Conservation (phyloP, 2,329 filamentous ascomycete species). For the Malbranchea zuffiana region DNA sequence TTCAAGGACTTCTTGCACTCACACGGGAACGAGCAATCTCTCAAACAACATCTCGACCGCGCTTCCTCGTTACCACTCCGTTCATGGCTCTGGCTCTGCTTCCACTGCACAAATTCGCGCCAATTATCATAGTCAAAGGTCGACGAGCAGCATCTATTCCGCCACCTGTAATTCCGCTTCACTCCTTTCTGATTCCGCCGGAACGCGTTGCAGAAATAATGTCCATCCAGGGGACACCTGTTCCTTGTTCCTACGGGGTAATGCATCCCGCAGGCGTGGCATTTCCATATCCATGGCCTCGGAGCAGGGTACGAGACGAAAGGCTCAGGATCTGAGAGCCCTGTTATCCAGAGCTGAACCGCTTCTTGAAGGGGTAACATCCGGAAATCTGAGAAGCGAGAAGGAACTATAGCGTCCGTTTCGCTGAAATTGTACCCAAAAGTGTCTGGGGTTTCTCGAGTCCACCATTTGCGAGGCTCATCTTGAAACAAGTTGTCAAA, state of each 20-base stretch:
- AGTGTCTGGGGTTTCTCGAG: not conserved
- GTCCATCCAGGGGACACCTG: slow-evolving; percentile 15
- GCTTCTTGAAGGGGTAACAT: no score
- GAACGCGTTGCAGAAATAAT: slow-evolving; percentile 16
- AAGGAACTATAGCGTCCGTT: not conserved
- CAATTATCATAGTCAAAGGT: not conserved
- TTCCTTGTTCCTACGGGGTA: not conserved
- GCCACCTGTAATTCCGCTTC: not conserved
- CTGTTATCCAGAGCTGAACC: no score
- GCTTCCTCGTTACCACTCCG: not conserved
- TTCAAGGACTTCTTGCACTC: no score
- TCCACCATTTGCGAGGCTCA: not conserved
- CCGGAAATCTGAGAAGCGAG: not conserved
- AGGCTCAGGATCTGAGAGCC: no score
- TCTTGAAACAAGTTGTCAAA: no score
- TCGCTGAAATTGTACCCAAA: not conserved
- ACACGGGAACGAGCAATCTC: not conserved
- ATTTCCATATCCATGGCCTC: not conserved
- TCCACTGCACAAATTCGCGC: not conserved
- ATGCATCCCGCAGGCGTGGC: not conserved
- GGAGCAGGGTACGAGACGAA: not conserved
- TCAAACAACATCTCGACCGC: not conserved
- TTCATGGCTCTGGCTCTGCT: not conserved
- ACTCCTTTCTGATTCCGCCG: not conserved
- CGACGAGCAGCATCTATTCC: no score